phyloP scores from a whole-genome alignment of 768 basidiomycete species.

The Phaeotremella fagi region DNA sequence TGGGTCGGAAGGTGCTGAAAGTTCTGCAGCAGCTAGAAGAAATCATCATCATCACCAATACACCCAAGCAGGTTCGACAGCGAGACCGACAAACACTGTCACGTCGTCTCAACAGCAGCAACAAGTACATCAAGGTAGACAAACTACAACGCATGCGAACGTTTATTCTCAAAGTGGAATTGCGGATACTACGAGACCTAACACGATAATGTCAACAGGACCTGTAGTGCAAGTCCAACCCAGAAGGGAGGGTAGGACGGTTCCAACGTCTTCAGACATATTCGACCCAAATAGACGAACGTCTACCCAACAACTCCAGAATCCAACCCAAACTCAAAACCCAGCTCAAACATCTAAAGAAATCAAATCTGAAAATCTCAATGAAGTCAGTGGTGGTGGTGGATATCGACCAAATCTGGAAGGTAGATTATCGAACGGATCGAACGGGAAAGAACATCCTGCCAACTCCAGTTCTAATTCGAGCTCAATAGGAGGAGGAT shows the following conservation, averaged over 20 bases:
- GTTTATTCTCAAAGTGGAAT: no score
- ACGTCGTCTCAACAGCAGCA: no score
- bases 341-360: not conserved
- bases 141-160: no score
- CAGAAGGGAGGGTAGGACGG: slow-evolving; percentile 32
- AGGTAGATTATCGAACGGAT: not conserved
- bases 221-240: not conserved
- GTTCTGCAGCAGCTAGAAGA: not conserved
- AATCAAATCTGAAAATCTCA: not conserved
- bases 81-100: slow-evolving; percentile 2
- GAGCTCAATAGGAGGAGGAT: no score
- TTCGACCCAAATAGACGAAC: slow-evolving; percentile 20
- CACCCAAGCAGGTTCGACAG: not conserved
- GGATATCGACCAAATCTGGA: not conserved
- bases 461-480: no score
- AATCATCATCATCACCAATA: not conserved
- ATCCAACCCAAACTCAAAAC: no score
- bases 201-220: not conserved
- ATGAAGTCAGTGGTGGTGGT: not conserved
- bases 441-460: no score
- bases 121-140: no score
- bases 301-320: not conserved
- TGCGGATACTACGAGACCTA: no score
- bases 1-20: no score
- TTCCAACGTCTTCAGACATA: slow-evolving; percentile 34